phyloP scores from a whole-genome alignment of 148 eudicot genomes.

The Vaccinium macrocarpon region DNA sequence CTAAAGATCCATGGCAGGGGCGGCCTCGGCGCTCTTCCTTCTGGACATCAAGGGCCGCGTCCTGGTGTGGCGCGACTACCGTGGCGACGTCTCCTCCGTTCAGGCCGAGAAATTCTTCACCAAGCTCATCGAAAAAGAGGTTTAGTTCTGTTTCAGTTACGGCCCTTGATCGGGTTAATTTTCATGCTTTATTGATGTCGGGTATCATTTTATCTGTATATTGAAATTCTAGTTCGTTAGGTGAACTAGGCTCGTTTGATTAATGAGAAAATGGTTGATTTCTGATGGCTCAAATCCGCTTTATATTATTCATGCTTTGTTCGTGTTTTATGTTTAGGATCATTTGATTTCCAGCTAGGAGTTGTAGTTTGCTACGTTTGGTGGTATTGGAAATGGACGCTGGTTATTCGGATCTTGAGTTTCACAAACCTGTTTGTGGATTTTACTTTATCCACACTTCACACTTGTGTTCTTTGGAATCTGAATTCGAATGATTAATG shows the following conservation, averaged over 20 bases:
- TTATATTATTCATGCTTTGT: background rate
- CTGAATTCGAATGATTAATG: background rate
- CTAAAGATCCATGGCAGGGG: slow-evolving; percentile 63
- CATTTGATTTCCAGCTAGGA: background rate
- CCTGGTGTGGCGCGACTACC: slow-evolving; percentile 87
- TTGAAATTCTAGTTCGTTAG: too few relatives aligned
- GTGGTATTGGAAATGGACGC: background rate
- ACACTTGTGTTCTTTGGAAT: background rate
- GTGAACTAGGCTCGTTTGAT: background rate
- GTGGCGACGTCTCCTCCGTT: slow-evolving; percentile 73
- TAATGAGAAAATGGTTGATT: background rate
- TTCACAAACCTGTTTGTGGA: background rate
- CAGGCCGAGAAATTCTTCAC: slow-evolving; percentile 90
- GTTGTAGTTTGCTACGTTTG: background rate
- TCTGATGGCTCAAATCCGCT: too few relatives aligned
- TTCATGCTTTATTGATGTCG: too few relatives aligned
- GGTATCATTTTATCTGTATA: too few relatives aligned
- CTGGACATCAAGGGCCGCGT: slow-evolving; percentile 90
- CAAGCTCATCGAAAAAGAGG: slow-evolving; percentile 83
- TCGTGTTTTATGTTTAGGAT: background rate
- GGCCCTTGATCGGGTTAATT: background rate
- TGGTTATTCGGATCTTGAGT: background rate
- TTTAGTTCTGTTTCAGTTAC: background rate
- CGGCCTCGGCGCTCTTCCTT: slow-evolving; percentile 90
- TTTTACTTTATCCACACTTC: background rate